Conservation (phyloP, 176 grass and related monocot species). For the Hsuehochloa calcarea region DNA sequence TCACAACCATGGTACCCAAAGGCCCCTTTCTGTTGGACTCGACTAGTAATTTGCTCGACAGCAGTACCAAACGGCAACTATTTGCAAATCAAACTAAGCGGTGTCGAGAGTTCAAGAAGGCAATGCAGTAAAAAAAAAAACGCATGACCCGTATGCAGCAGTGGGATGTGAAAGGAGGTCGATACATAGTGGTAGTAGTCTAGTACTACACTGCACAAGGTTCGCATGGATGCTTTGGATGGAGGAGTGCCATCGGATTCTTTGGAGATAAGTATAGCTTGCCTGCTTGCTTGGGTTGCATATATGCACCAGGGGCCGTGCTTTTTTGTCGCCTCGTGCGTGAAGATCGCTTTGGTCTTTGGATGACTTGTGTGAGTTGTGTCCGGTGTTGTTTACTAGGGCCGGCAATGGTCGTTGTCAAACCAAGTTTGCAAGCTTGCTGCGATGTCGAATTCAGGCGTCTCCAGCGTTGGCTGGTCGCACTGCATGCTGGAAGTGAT, state of each 20-base stretch:
- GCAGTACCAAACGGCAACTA: too few relatives aligned
- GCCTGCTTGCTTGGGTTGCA: neutral
- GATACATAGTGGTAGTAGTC: neutral
- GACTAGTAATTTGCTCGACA: too few relatives aligned
- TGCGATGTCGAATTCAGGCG: constrained; percentile 19
- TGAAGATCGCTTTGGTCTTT: neutral
- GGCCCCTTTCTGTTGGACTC: too few relatives aligned
- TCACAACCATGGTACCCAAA: too few relatives aligned
- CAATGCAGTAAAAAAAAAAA: too few relatives aligned
- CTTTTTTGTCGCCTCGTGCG: neutral
- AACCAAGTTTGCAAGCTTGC: neutral
- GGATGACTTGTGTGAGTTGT: neutral
- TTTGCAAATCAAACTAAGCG: too few relatives aligned
- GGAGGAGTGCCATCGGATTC: neutral
- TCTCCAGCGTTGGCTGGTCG: neutral
- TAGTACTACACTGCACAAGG: neutral
- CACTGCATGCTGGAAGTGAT: neutral
- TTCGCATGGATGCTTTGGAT: neutral
- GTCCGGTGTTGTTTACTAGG: too few relatives aligned
- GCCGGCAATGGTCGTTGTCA: neutral
- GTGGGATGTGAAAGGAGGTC: neutral
- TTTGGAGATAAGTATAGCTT: neutral
- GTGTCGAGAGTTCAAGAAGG: too few relatives aligned
- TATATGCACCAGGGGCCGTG: neutral
- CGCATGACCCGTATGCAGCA: neutral